Evolutionary conservation across 768 basidiomycete genomes (phyloP).

Genomic region (Psilocybe azurescens): DNA sequence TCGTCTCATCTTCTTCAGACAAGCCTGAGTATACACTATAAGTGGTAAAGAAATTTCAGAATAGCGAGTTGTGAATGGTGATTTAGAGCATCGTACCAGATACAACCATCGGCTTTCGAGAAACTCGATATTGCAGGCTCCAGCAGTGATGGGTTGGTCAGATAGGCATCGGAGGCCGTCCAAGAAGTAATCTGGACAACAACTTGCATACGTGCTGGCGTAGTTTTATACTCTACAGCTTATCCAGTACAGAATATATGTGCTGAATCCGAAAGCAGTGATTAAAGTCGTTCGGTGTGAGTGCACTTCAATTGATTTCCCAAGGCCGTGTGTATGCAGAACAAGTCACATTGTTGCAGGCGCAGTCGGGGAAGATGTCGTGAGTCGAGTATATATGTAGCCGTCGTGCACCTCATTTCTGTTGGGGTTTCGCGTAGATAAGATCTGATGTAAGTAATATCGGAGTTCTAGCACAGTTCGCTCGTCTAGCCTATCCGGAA

Average conservation of each 20-base stretch:
- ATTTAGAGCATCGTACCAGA: slow-evolving; percentile 13
- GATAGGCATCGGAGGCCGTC: background rate
- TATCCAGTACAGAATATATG: too few relatives aligned
- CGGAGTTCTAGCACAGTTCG: too few relatives aligned
- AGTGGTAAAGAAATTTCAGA: background rate
- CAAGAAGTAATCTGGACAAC: background rate
- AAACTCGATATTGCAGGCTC: slow-evolving; percentile 25
- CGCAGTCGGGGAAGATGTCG: too few relatives aligned
- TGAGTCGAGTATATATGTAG: too few relatives aligned
- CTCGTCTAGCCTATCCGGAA: too few relatives aligned
- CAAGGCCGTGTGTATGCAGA: too few relatives aligned
- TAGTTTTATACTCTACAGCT: background rate
- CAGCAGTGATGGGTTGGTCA: background rate
- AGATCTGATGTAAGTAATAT: too few relatives aligned
- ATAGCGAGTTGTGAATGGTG: background rate
- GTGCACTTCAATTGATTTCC: background rate
- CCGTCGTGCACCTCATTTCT: too few relatives aligned
- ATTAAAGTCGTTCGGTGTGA: background rate
- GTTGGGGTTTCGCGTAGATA: too few relatives aligned
- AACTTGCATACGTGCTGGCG: background rate
- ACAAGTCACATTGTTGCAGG: too few relatives aligned
- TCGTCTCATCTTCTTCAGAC: slow-evolving; percentile 16
- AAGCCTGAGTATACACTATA: slow-evolving; percentile 19
- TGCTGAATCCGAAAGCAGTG: too few relatives aligned
- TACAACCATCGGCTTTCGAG: slow-evolving; percentile 29